Evolutionary conservation across 345 rosid species (phyloP), one percentile per base, ranked within the genome.

Genomic region (Melaleuca alternifolia): DNA sequence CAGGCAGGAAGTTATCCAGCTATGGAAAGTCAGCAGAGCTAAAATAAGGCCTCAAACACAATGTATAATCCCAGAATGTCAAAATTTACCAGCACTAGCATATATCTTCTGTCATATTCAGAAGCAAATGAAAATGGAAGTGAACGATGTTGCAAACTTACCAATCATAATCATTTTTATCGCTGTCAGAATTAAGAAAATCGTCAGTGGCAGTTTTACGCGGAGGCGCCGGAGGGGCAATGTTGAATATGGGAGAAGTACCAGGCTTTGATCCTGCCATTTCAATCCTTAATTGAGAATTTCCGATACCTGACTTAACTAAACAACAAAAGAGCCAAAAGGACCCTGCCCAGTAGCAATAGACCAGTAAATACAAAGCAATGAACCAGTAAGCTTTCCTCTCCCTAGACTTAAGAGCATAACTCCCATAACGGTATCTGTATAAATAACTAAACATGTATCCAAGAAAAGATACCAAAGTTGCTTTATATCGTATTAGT

Each of bases 81-180:
- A 71, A 71, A 37, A 37, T 83, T 33, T 52, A 51, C 30, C 61
- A 18, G 44, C 62, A 53, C 26, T 83, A 53, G 33, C 84, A 48
- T 51, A n/a, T 24, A 24, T 21, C 37, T n/a, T 18, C 33, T n/a
- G 56, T 41, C 14, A 8, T 83, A 10, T 2, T 44, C 33, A 30
- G 9, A 33, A 53, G 59, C 50, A 18, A 83, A 52, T 20, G 30
- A 46, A 85, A 51, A 50, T 20, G 79, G 54, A 65, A 71, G 11
- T 9, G 24, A 65, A 50, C 59, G 28, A 30, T 48, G 82, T 28
- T 65, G 20, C 86, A 41, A 89, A 83, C 86, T 85, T 93, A 98
- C 99, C 99, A 98, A 89, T 98, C 99, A 86, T 98, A 98, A 85
- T 98, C 99, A 89, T 93, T 96, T 87, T 96, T 98, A 88, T 98